Evolutionary conservation across 78 protist species (phyloP), one percentile per base, ranked within the genome.

Genomic region (Protostelium mycophagum): DNA sequence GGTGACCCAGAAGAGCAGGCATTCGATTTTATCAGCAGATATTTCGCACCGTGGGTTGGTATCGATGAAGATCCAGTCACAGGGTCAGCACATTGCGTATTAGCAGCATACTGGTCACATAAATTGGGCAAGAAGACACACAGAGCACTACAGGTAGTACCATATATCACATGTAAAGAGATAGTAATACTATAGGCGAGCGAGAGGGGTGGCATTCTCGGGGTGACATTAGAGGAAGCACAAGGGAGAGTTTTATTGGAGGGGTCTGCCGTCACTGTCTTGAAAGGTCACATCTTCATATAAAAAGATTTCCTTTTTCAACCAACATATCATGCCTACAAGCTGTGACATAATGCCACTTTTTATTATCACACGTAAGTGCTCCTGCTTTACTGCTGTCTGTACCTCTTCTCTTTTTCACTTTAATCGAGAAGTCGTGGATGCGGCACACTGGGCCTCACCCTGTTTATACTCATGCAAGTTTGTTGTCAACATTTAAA

Each of bases 31-130:
- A 28, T 85, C 83, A n/a, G 36, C 83, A 9, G 91, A 1, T 83
- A 83, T 10, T 89, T 89, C 10, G 89, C 83, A 9, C 91, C 91
- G 28, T 37, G 37, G 38, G 88, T 37, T 1, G 91, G 86, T 36
- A 85, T 89, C 37, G 84, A 34, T 34, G 91, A 89, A 34, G 91
- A 89, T 37, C 89, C 91, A 63, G 91, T 89, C 83, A 89, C 91
- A 34, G 91, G 91, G n/a, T 85, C 88, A 1, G 91, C 91, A 25
- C 89, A 84, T 51, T 34, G 84, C 63, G 29, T 36, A 63, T 1
- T 85, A n/a, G 87, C 91, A 1, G 84, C 35, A 34, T 89, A 89
- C 87, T 89, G 91, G 91, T 35, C 91, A 31, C 83, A 35, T n/a
- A 28, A 31, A 38, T 5, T 88, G 90, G 90, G 90, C 5, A 51